A percentile compares a stretch with the other conserved stretches of the same genome.
phyloP scores from a whole-genome alignment of 768 basidiomycete species.

The Naematelia aurantialba region DNA sequence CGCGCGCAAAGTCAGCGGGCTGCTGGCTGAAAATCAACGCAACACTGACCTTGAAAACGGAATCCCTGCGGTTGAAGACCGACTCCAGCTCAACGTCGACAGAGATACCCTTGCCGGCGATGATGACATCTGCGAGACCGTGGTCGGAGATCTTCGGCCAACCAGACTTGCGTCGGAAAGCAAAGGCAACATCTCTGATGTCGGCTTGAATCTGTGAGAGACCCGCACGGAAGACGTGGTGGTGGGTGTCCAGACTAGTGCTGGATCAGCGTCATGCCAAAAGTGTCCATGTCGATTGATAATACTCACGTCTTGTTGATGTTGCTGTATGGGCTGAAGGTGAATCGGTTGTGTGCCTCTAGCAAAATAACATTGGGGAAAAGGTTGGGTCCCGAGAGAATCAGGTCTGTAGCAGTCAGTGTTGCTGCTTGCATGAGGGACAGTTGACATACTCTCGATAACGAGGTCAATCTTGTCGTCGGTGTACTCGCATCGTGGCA shows the following conservation, averaged over 20 bases:
- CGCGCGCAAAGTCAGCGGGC: too few species aligned
- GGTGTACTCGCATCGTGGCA: conserved; percentile 90
- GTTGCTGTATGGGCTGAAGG: conserved; percentile 72
- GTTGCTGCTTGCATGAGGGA: conserved; percentile 1
- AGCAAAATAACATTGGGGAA: conserved; percentile 62
- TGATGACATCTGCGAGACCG: conserved; percentile 51
- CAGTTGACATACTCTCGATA: conserved; percentile 75
- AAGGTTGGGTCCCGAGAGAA: conserved; percentile 66
- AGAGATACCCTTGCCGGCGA: conserved; percentile 77
- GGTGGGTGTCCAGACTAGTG: conserved; percentile 53
- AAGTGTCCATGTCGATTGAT: background rate
- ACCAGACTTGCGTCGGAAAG: conserved; percentile 79
- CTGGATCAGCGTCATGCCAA: background rate
- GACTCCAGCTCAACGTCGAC: conserved; percentile 55
- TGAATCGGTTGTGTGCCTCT: conserved; percentile 75
- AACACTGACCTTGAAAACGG: conserved; percentile 52
- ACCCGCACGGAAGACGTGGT: conserved; percentile 70
- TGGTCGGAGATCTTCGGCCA: conserved; percentile 54
- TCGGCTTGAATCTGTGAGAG: conserved; percentile 80
- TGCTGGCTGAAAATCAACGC: conserved; percentile 37
- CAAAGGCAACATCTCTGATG: conserved; percentile 89
- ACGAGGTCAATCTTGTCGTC: conserved; percentile 82
- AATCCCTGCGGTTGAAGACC: conserved; percentile 48
- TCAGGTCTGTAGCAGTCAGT: conserved; percentile 6
- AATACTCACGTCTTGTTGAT: conserved; percentile 44